These are phyloP conservation scores for Chrysopogon serrulatus DNA, from an alignment of 176 grass and related monocot species.

Conservation along the genomic window DNA sequence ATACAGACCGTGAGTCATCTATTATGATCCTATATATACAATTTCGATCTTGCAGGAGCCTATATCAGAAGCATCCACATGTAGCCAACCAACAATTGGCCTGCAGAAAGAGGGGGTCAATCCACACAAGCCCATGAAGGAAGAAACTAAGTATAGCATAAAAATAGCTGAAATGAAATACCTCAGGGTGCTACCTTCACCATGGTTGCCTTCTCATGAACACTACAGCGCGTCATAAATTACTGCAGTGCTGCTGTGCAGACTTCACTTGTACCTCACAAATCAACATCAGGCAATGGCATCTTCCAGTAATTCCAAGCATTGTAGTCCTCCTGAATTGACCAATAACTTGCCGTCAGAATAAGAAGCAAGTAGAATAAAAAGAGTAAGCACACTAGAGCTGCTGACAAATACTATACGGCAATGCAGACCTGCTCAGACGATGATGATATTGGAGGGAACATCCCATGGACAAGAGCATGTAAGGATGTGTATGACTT, in stretches of 20 bases:
- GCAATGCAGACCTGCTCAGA: constrained; percentile 52
- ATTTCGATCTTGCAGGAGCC: constrained; percentile 1
- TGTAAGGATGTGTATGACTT: constrained; percentile 88
- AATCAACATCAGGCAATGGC: constrained; percentile 62
- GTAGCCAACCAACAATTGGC: constrained; percentile 22
- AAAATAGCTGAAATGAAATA: constrained; percentile 8
- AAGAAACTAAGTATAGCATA: neutral
- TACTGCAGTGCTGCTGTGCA: neutral
- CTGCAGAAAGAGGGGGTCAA: constrained; percentile 36
- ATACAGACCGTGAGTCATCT: constrained; percentile 23
- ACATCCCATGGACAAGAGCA: constrained; percentile 90
- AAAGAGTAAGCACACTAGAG: neutral
- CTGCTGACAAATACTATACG: neutral
- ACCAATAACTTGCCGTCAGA: constrained; percentile 9
- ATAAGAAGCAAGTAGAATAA: neutral
- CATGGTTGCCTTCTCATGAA: neutral
- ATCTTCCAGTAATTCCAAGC: constrained; percentile 90
- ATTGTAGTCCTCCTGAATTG: constrained; percentile 81
- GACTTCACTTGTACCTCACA: constrained; percentile 32
- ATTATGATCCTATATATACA: constrained; percentile 56
- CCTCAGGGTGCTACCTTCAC: constrained; percentile 4
- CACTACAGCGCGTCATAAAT: neutral
- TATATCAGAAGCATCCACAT: constrained; percentile 17
- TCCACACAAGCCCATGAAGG: neutral
- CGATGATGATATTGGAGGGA: constrained; percentile 67